Base-by-base conservation (phyloP, 495 filamentous ascomycete genomes). In the Glarea lozoyensis region DNA sequence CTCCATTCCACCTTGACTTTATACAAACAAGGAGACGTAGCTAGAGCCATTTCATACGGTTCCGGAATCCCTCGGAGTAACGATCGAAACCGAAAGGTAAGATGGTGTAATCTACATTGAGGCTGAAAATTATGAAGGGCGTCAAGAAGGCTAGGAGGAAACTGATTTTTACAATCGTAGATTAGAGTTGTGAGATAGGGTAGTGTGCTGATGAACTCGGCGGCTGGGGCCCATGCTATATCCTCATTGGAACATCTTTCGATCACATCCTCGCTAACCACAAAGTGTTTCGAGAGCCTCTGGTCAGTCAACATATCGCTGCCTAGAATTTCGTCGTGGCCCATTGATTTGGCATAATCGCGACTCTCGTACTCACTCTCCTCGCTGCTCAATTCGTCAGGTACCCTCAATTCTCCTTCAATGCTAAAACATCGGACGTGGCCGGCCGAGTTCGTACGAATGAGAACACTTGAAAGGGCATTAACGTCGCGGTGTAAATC, bases 391-490 rank as follows among this genome's bases (percentile, higher is more conserved):
- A 15, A 7, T 39, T 39, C 15, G 36, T 7, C 20, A 39, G 16
- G 18, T 16, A 15, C 15, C 7, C 18, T 6, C 18, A 20, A 18
- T 13, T 16, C 9, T 23, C 36, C 36, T 23, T 39, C 23, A 19
- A 39, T 39, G 36, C 36, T 23, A 15, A 39, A 19, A 39, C 20
- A 23, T 13, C 36, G 36, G 36, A 39, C 36, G 36, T 39, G 18
- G 36, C 20, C 10, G 5, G 36, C 36, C 10, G 36, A 39, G 4
- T 39, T 19, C 10, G 20, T 23, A 39, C 36, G 15, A 18, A 19
- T 9, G 16, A 39, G 18, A 15, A 7, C 15, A 13, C 23, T 39
- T 10, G 23, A 13, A 19, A 39, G 36, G 16, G 36, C 36, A 23
- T 39, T 19, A 18, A 39, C 36, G 18, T 39, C 36, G 20, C 36